These are phyloP conservation scores for Xylaria bambusicola DNA, from an alignment of 495 filamentous ascomycete genomes.

Conservation along the genomic window DNA sequence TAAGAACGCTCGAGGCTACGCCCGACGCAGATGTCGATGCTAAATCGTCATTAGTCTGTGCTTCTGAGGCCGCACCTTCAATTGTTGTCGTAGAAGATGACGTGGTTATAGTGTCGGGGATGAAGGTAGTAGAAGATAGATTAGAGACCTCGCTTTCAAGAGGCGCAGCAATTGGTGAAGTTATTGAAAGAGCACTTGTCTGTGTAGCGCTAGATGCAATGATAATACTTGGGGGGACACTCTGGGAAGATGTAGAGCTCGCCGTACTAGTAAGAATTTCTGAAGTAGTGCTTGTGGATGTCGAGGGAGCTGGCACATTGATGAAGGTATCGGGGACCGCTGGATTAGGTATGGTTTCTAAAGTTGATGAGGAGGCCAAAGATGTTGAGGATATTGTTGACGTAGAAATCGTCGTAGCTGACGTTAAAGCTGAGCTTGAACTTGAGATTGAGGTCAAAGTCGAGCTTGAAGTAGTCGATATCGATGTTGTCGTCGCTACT, in stretches of 20 bases:
- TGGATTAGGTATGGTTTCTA: neutral
- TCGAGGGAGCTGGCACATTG: neutral
- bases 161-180: conserved; percentile 1
- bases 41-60: conserved; percentile 2
- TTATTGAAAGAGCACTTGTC: neutral
- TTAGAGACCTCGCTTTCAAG: neutral
- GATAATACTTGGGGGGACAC: neutral
- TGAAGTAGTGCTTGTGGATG: neutral
- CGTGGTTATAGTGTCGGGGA: neutral
- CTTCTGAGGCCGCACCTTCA: neutral
- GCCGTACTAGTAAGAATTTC: conserved; percentile 20
- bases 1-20: neutral
- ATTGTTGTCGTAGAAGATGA: neutral
- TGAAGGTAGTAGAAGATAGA: neutral
- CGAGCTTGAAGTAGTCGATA: conserved; percentile 22
- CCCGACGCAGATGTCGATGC: conserved; percentile 11
- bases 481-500: conserved; percentile 17
- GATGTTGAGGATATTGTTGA: conserved; percentile 13
- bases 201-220: conserved; percentile 4
- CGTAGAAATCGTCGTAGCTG: too few relatives aligned
- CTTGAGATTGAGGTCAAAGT: conserved; percentile 22
- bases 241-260: conserved; percentile 17
- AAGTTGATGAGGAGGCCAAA: neutral
- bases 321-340: neutral
- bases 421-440: conserved; percentile 14